These are phyloP conservation scores for Gnaphalium uliginosum DNA, from an alignment of 129 eudicot species.

Conservation along the genomic window DNA sequence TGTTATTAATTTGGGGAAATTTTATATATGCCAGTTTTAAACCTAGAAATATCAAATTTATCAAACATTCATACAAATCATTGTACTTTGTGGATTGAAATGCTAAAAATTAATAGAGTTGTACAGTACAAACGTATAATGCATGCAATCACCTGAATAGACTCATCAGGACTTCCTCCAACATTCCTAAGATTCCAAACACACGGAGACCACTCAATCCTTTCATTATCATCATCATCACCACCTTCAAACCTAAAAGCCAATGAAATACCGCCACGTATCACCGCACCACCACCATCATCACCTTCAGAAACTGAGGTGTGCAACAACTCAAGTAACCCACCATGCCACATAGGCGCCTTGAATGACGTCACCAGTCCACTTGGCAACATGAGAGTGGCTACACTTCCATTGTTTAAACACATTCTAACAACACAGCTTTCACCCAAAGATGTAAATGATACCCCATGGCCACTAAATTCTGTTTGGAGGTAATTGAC, in stretches of 20 bases:
- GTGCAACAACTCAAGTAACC: conserved; percentile 70
- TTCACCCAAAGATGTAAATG: conserved; percentile 52
- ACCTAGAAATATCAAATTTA: not conserved
- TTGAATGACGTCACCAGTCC: conserved; percentile 85
- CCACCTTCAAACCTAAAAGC: conserved; percentile 43
- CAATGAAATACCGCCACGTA: conserved; percentile 79
- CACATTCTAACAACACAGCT: conserved; percentile 62
- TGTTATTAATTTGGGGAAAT: not conserved
- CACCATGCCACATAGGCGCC: conserved; percentile 88
- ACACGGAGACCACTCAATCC: conserved; percentile 57
- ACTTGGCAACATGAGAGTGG: conserved; percentile 79
- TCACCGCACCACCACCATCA: conserved; percentile 45
- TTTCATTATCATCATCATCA: conserved; percentile 31
- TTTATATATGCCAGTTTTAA: not conserved
- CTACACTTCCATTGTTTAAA: conserved; percentile 63
- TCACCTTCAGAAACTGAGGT: conserved; percentile 59
- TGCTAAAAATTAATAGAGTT: not conserved
- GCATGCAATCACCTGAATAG: conserved; percentile 51
- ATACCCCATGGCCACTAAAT: conserved; percentile 60
- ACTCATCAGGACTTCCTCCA: conserved; percentile 60
- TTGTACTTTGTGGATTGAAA: not conserved
- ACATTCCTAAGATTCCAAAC: conserved; percentile 60
- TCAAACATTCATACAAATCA: not conserved
- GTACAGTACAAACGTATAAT: not conserved
- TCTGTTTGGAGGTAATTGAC: conserved; percentile 58